Evolutionary conservation across 2,329 filamentous ascomycete species (phyloP).

Genomic region (Madurella fahalii): DNA sequence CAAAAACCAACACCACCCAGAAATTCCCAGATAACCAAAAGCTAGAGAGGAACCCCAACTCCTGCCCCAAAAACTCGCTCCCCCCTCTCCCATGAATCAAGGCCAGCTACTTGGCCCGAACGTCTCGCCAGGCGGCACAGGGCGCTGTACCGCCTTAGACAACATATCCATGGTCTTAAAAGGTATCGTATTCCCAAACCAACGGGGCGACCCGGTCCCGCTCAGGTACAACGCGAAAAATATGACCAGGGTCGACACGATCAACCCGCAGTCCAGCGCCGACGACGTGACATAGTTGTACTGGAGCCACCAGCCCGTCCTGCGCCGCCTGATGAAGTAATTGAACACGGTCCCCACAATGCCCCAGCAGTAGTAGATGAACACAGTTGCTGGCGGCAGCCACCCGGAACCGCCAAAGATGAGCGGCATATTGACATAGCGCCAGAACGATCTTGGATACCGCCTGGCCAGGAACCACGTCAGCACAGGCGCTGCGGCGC

Average conservation of each 20-base stretch:
- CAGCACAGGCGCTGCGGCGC: slow-evolving; percentile 57
- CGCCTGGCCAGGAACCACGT: slow-evolving; percentile 59
- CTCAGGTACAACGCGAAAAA: slow-evolving; percentile 66
- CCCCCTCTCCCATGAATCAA: slow-evolving; percentile 6
- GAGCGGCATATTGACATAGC: slow-evolving; percentile 64
- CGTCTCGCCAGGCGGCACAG: slow-evolving; percentile 40
- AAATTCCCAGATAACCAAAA: slow-evolving; percentile 1
- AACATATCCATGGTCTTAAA: slow-evolving; percentile 45
- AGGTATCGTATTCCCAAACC: slow-evolving; percentile 57
- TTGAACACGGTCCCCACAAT: slow-evolving; percentile 65
- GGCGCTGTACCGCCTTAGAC: slow-evolving; percentile 41
- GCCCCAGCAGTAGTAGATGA: slow-evolving; percentile 70
- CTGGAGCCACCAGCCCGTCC: slow-evolving; percentile 69
- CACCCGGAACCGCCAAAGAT: slow-evolving; percentile 62
- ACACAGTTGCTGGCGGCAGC: slow-evolving; percentile 65
- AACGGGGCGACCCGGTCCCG: slow-evolving; percentile 49
- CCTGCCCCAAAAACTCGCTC: slow-evolving; percentile 3
- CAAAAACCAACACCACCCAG: not conserved
- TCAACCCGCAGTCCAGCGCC: slow-evolving; percentile 64
- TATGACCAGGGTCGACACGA: slow-evolving; percentile 63
- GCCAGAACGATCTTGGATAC: slow-evolving; percentile 57
- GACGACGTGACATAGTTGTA: slow-evolving; percentile 75
- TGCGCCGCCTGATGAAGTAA: slow-evolving; percentile 60
- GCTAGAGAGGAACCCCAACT: not conserved
- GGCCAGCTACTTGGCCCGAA: slow-evolving; percentile 44